Percentiles rank a stretch among this genome's conserved stretches.
Evolutionary conservation across 108 stramenopile species (phyloP).

Genomic region (Craspedostauros australis): DNA sequence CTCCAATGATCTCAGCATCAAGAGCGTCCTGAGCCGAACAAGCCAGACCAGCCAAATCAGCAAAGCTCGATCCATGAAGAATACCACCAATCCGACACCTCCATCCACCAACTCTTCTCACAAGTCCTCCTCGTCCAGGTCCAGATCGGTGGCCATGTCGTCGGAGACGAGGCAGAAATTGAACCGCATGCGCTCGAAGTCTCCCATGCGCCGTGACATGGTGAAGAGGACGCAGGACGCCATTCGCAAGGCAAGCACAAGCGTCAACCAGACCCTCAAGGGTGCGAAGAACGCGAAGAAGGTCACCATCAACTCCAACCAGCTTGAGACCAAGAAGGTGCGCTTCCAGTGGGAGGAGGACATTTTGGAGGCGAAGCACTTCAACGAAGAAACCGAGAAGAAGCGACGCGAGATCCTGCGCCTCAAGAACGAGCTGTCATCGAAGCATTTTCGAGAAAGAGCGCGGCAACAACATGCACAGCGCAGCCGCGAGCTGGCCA

Average conservation of each 20-base stretch:
- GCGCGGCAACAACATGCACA: conserved; percentile 33
- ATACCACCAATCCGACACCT: too few species aligned
- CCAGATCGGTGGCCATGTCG: too few species aligned
- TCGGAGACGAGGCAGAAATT: too few species aligned
- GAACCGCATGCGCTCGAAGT: conserved; percentile 20
- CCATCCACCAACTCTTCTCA: too few species aligned
- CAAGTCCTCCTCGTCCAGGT: too few species aligned
- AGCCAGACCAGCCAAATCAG: too few species aligned
- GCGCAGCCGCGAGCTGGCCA: conserved; percentile 27
- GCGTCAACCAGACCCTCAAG: conserved; percentile 27
- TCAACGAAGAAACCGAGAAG: conserved; percentile 51
- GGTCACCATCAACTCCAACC: neutral
- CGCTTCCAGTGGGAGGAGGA: conserved; percentile 57
- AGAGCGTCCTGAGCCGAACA: too few species aligned
- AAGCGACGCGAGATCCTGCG: conserved; percentile 46
- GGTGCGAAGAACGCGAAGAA: conserved; percentile 32
- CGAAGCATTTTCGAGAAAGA: conserved; percentile 48
- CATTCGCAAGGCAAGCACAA: conserved; percentile 31
- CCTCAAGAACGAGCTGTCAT: conserved; percentile 54
- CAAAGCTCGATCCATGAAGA: too few species aligned
- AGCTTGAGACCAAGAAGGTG: conserved; percentile 19
- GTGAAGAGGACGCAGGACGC: conserved; percentile 29
- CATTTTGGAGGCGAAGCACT: conserved; percentile 40
- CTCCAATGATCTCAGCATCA: neutral
- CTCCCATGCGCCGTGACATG: conserved; percentile 19